Base-by-base conservation (phyloP, 2,329 filamentous ascomycete genomes). In the Tolypocladium tundrense region DNA sequence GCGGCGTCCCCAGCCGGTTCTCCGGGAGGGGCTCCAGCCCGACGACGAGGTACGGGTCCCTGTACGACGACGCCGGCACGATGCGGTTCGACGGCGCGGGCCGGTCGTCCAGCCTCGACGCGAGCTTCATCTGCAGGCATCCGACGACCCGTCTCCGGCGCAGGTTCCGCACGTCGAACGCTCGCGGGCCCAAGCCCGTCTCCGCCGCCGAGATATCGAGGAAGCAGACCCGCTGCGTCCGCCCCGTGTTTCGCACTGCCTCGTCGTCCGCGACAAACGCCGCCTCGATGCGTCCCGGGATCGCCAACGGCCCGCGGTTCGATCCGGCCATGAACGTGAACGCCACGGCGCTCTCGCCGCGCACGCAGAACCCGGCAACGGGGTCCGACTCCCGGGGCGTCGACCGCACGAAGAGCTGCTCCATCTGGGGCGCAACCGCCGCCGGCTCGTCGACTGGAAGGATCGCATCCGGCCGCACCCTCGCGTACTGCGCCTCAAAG, bases 401-500 rank as follows among this genome's bases (percentile, higher is more conserved):
- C 33, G 54, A 48, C 33, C 54, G 41, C 5, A 56, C 42, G 33
- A 56, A 56, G 7, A 56, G 33, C 43, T 48, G 24, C 33, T 11
- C 11, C 2, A 40, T 27, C 13, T 51, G 41, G 9, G 54, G 33
- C 27, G 8, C 27, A n/a, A 0, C 27, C 1, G 7, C 7, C 14
- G 24, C 27, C 9, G 27, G 45, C 45, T 37, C 42, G 31, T 35
- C 24, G 43, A 48, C 2, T 2, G 54, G 54, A 13, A 56, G 9
- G 13, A 56, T 50, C 11, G 5, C 14, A 13, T 56, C 54, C 10
- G 60, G 56, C 6, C 24, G 57, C 41, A 61, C 11, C 43, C 60
- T 50, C 39, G 51, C 60, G 9, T 57, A 61, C 24, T 61, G 60
- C 14, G 54, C 51, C 40, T 61, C 58, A 50, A 56, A 56, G 54